phyloP scores from a whole-genome alignment of 129 eudicot genomes.

The Saussurea involucrata region DNA sequence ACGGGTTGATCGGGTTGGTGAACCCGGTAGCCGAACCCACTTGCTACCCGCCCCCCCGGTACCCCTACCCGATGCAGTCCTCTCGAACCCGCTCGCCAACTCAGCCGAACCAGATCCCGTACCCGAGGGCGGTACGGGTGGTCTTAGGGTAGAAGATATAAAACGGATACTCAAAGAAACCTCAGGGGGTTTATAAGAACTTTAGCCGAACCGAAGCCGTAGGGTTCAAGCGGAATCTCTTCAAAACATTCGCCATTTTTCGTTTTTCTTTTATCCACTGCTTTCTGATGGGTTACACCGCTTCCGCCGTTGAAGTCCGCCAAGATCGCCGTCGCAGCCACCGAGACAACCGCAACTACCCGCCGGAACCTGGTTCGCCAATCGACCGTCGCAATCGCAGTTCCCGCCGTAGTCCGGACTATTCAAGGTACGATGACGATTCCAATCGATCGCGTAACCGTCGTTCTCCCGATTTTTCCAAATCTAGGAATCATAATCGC shows the following conservation, averaged over 20 bases:
- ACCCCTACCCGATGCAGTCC: no score
- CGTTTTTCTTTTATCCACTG: not conserved
- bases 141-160: not conserved
- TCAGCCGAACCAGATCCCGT: no score
- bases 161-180: not conserved
- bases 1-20: no score
- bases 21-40: no score
- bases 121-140: no score
- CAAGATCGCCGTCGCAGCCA: conserved; percentile 36
- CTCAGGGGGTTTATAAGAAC: not conserved
- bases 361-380: conserved; percentile 39
- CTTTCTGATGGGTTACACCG: conserved; percentile 41
- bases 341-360: conserved; percentile 27
- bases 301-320: conserved; percentile 53
- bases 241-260: not conserved
- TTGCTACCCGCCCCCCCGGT: no score
- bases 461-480: conserved; percentile 27
- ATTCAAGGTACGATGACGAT: conserved; percentile 40
- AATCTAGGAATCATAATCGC: conserved; percentile 27
- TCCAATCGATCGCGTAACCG: conserved; percentile 27
- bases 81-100: no score
- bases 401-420: conserved; percentile 36
- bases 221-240: not conserved
- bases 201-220: not conserved
- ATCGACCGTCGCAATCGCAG: conserved; percentile 25